Base-by-base conservation (phyloP, 768 basidiomycete species). In the Rhodotorula graminis region DNA sequence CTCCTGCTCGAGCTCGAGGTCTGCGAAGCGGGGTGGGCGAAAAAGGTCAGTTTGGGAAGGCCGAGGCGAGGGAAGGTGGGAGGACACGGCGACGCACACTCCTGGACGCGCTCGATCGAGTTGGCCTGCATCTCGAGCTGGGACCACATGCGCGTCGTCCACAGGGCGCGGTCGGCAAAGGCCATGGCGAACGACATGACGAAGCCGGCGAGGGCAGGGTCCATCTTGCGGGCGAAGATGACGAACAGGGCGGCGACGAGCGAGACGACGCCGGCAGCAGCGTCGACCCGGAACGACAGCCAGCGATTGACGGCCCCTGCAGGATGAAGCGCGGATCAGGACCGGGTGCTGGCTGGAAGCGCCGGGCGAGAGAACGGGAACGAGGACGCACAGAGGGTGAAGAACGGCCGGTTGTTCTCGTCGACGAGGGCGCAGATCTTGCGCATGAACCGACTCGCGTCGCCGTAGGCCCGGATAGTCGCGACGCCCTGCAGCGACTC, bases 81-180 rank as follows among this genome's bases (percentile, higher is more conserved):
- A 29, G 27, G 9, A 2, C 3, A 50, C 58, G 10, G 6, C 49
- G 14, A 44, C 66, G 10, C 50, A 67, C 66, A 83, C 64, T 83
- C 83, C 37, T 78, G 73, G 2, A 83, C 77, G 3, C 83, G 78
- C 72, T 83, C 83, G 27, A 97, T 77, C 44, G 77, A 78, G 77
- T 83, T 83, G 73, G 81, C 69, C 59, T 76, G 73, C 50, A 79
- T 74, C 59, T 79, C 76, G 53, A 76, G 78, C 21, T 65, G 46
- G 6, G 81, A 79, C 59, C 80, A 82, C 15, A 83, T 75, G 14
- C 82, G 76, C 2, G 82, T 82, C 40, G 82, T 77, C 83, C 83
- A 83, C n/a, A 83, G 78, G 7, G 82, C 79, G 27, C 78, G 82
- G 44, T 82, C 82, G 50, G 80, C 81, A 68, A 82, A 82, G 7